Conservation (phyloP, 1,139 yeast species). For the Geotrichum restrictum region DNA sequence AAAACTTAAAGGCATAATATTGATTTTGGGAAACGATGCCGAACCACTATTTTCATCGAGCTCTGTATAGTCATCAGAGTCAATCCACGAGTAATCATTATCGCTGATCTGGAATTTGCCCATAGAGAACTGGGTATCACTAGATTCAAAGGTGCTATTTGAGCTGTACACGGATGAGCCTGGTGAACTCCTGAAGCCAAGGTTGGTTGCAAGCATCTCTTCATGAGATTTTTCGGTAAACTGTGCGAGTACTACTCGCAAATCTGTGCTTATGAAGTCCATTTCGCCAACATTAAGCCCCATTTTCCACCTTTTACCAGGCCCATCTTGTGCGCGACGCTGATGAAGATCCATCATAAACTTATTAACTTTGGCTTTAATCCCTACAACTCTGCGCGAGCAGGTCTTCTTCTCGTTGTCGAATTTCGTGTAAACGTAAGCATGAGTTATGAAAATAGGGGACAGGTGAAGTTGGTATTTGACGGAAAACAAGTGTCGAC, state of each 20-base stretch:
- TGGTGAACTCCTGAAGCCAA: slow-evolving; percentile 26
- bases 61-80: slow-evolving; percentile 75
- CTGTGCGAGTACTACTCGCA: slow-evolving; percentile 64
- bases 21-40: slow-evolving; percentile 52
- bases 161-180: slow-evolving; percentile 22
- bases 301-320: slow-evolving; percentile 58
- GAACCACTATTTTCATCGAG: slow-evolving; percentile 45
- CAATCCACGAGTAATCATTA: slow-evolving; percentile 67
- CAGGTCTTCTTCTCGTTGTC: slow-evolving; percentile 40
- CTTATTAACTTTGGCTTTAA: slow-evolving; percentile 64
- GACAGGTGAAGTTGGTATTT: slow-evolving; percentile 72
- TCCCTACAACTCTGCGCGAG: slow-evolving; percentile 63
- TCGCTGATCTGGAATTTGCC: slow-evolving; percentile 43
- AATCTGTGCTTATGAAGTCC: slow-evolving; percentile 65
- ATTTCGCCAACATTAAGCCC: slow-evolving; percentile 75
- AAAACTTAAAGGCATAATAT: slow-evolving; percentile 59
- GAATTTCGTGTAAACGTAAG: slow-evolving; percentile 54
- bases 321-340: slow-evolving; percentile 63
- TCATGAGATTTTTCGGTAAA: slow-evolving; percentile 52
- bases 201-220: slow-evolving; percentile 44
- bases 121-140: slow-evolving; percentile 20
- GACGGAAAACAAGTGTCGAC: slow-evolving; percentile 71
- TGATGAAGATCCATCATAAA: slow-evolving; percentile 82
- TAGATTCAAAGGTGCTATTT: slow-evolving; percentile 16
- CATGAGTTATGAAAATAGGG: slow-evolving; percentile 71